phyloP scores from a whole-genome alignment of 805 yeast species.

The Pachysolen tannophilus region DNA sequence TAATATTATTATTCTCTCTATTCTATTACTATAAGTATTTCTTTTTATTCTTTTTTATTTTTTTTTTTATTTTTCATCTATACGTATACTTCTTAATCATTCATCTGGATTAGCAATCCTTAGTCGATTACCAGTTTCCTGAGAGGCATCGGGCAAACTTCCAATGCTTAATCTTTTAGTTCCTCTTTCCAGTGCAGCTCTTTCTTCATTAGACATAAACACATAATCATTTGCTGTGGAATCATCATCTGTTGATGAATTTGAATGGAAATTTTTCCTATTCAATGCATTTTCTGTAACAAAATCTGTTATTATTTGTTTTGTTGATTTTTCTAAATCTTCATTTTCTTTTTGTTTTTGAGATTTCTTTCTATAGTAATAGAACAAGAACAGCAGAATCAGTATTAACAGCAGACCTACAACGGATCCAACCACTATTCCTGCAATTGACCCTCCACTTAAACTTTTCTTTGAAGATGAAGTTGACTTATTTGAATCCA shows the following conservation, averaged over 20 bases:
- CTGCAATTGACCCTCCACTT: conserved; percentile 7
- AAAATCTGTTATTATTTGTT: conserved; percentile 37
- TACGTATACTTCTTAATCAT: no score
- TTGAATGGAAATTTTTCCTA: conserved; percentile 52
- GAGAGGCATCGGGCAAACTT: conserved; percentile 33
- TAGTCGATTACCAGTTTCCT: conserved; percentile 20
- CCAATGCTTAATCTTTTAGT: conserved; percentile 11
- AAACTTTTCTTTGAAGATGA: conserved; percentile 12
- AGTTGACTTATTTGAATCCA: neutral
- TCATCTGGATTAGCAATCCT: conserved; percentile 8
- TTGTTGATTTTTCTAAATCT: conserved; percentile 21
- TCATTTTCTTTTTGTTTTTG: conserved; percentile 1
- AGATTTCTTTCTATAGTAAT: neutral
- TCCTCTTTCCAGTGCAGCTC: conserved; percentile 1
- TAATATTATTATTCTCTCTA: no score
- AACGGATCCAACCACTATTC: conserved; percentile 21
- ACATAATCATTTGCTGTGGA: conserved; percentile 14
- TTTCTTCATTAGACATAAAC: neutral
- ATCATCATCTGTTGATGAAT: conserved; percentile 39
- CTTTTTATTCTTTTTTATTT: no score
- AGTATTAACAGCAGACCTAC: conserved; percentile 19
- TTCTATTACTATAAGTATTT: no score
- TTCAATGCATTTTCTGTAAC: conserved; percentile 52
- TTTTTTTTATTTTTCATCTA: no score
- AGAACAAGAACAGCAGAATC: conserved; percentile 13